Evolutionary conservation across 306 rosid species (phyloP).

Genomic region (Rosa rugosa): DNA sequence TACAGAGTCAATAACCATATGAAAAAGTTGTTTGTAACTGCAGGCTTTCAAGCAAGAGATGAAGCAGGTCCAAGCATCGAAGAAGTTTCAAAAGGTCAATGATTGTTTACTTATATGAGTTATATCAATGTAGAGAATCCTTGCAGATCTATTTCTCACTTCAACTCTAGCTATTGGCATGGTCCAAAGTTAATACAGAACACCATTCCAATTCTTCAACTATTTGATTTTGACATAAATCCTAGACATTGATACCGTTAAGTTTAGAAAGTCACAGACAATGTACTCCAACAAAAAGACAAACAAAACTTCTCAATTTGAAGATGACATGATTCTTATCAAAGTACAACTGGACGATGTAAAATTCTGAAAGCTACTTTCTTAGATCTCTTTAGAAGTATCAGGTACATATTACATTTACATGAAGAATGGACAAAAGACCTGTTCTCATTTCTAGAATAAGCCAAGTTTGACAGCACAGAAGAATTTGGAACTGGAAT

Average conservation of each 20-base stretch:
- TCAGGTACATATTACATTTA: constrained; percentile 70
- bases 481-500: constrained; percentile 79
- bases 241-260: not conserved
- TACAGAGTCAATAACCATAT: not conserved
- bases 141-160: not conserved
- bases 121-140: not conserved
- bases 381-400: constrained; percentile 55
- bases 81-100: not conserved
- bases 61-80: not conserved
- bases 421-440: constrained; percentile 96
- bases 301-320: too few relatives aligned
- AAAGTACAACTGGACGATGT: constrained; percentile 54
- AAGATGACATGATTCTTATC: constrained; percentile 7
- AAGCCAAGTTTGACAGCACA: constrained; percentile 74
- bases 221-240: not conserved
- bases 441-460: constrained; percentile 99
- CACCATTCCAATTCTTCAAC: not conserved
- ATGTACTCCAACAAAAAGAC: not conserved
- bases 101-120: constrained; percentile 19
- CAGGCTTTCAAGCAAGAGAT: not conserved
- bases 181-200: not conserved
- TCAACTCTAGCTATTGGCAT: not conserved
- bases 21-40: not conserved
- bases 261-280: not conserved
- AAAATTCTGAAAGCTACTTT: constrained; percentile 53